Evolutionary conservation across 495 filamentous ascomycete species (phyloP), one percentile per base, ranked within the genome.

Genomic region (Penicillium pancosmium): DNA sequence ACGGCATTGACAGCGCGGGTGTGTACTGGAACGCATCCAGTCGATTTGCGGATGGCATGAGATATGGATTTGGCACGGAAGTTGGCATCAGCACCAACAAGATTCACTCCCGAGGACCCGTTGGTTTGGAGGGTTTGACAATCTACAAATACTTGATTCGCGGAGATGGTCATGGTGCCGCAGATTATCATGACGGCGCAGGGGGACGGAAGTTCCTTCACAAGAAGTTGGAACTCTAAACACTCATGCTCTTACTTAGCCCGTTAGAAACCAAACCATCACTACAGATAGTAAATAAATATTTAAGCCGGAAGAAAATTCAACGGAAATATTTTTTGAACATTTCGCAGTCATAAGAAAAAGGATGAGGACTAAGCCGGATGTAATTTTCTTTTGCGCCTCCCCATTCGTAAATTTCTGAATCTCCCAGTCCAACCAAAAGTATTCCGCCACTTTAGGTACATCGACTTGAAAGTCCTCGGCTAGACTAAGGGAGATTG

Each of bases 71-170:
- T 76, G 94, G 94, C 34, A 97, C 94, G 0, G 94, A 99, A 73
- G 94, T 98, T 2, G 94, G 94, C 40, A 97, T 98, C 70, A 95
- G 91, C 74, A 98, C 94, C 46, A 98, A 98, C 75, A 98, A 98
- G 76, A 96, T 98, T 53, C 94, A 98, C 67, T 89, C 91, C 8
- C 81, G 94, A 38, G 94, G 94, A 1, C 94, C 94, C 0, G 94
- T 98, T 12, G 94, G 94, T 15, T 74, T 98, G 46, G 93, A 98
- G 68, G 94, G 94, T 0, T 74, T 98, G 72, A 96, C 91, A 76
- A 97, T 98, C 56, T 97, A 98, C 68, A 96, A 97, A 79, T 98
- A 97, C 80, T 80, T 91, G 70, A 80, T 98, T 38, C 76, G 85
- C 48, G 94, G 95, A 10, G 76, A 82, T 38, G 94, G 92, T 10